Evolutionary conservation across 225 moss, liverwort and hornwort species (phyloP), one percentile per base, ranked within the genome.

Genomic region (Physcomitrellopsis africana): DNA sequence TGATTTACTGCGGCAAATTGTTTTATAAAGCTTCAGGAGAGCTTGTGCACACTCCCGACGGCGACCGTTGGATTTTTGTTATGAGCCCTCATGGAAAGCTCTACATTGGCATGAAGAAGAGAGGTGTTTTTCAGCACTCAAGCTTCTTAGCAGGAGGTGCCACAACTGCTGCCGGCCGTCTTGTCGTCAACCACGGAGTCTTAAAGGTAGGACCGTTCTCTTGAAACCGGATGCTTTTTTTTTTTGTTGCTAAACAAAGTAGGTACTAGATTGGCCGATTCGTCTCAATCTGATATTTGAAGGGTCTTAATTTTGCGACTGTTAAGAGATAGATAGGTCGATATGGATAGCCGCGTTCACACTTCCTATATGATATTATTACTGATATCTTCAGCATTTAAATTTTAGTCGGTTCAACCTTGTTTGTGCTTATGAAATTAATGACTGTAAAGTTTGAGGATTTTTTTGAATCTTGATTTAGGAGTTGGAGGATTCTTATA

Each of bases 111-210:
- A 86, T 73, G 93, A 99, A 99, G 82, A 47, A 62, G 12, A 91
- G 84, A 70, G 99, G 95, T 9, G 76, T 71, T 32, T 76, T 95
- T 23, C 99, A 99, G 77, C 99, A 99, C 74, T 99, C 99, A 0
- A 95, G 93, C 69, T 99, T 99, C 67, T 66, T 99, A 70, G 92
- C 93, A 42, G 99, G 95, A 79, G 99, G 99, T 58, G 92, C 92
- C 41, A 89, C 95, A 55, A 89, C 86, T 55, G 99, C 99, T 11
- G 95, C 95, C 18, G 93, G 95, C 56, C 79, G 95, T 16, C 83
- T 99, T 17, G 68, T 78, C 60, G 93, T 86, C 1, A 81, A 74
- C 2, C 76, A 82, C 23, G 95, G 92, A 17, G 82, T 68, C 19
- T 68, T 95, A 60, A 82, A 88, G 95, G 99, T 99, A 65, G 43